Evolutionary conservation across 1,139 yeast genomes (phyloP), one percentile per base, ranked within the genome.

Genomic region (Candida labiduridarum): DNA sequence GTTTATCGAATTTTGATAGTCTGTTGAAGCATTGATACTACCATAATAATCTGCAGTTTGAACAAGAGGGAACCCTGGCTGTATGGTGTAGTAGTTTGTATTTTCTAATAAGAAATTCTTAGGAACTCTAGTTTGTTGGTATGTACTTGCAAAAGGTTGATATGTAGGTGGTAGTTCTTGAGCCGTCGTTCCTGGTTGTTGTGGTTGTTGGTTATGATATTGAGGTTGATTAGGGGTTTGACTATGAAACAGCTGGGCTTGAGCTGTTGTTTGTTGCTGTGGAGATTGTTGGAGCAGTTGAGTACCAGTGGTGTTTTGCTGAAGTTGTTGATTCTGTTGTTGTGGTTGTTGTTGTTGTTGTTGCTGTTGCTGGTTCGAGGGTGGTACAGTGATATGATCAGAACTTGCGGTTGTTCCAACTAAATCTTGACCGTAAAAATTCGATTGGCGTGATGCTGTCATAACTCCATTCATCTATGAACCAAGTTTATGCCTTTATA

Each of bases 361-460:
- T 2, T 44, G 49, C 16, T 51, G 49, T 18, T 50, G 47, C 11
- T 11, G 42, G 16, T 35, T 15, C 12, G 22, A 35, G 11, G 41
- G 29, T 25, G 46, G 41, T 14, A 45, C 47, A 25, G 46, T 36
- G 10, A 48, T 41, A 35, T 56, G 56, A n/a, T 55, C 58, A n/a
- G 53, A 43, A 44, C 49, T 48, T 9, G 60, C 25, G 11, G 50
- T n/a, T 12, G 49, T 47, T 25, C 51, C 51, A 41, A 53, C 50
- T 44, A 54, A 52, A 40, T 58, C 61, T 44, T 46, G 54, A 27
- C 48, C 38, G 42, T 58, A 58, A 36, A 51, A 56, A 46, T 52
- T 56, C 43, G 59, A 41, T 15, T 52, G 55, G 9, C 51, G 46
- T 31, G 56, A 55, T 10, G 55, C 51, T 43, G 58, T 45, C 59